Conservation (phyloP, 2,329 filamentous ascomycete genomes). For the Fusarium oxysporum region DNA sequence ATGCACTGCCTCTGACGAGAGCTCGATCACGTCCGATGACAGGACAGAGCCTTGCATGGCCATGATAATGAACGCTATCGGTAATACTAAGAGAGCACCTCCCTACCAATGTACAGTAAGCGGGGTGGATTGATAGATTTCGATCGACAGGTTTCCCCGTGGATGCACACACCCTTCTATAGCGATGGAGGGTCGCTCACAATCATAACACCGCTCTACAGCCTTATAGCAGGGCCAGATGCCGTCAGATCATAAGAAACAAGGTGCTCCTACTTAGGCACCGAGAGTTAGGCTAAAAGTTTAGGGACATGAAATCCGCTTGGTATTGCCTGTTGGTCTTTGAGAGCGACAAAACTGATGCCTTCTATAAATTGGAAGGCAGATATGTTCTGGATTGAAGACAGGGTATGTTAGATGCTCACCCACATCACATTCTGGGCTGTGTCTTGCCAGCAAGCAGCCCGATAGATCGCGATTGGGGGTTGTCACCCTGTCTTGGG, state of each 20-base stretch:
- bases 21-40: conserved; percentile 12
- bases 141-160: conserved; percentile 10
- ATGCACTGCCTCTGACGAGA: not conserved
- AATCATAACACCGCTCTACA: conserved; percentile 16
- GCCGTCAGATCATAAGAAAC: conserved; percentile 1
- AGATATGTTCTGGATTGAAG: not conserved
- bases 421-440: conserved; percentile 18
- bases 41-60: conserved; percentile 29
- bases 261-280: not conserved
- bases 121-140: conserved; percentile 9
- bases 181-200: not conserved
- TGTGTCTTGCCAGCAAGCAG: not conserved
- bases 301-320: not conserved
- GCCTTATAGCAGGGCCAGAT: not conserved
- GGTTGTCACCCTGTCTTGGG: conserved; percentile 1
- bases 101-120: not conserved
- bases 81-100: conserved; percentile 16
- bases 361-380: not conserved
- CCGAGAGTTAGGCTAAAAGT: not conserved
- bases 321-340: not conserved
- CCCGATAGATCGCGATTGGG: conserved; percentile 36
- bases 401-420: conserved; percentile 2
- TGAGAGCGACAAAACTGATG: not conserved
- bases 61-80: conserved; percentile 21
- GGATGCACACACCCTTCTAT: conserved; percentile 14